Conservation (phyloP, 208 protist species). For the Vickermania spadyakhi region DNA sequence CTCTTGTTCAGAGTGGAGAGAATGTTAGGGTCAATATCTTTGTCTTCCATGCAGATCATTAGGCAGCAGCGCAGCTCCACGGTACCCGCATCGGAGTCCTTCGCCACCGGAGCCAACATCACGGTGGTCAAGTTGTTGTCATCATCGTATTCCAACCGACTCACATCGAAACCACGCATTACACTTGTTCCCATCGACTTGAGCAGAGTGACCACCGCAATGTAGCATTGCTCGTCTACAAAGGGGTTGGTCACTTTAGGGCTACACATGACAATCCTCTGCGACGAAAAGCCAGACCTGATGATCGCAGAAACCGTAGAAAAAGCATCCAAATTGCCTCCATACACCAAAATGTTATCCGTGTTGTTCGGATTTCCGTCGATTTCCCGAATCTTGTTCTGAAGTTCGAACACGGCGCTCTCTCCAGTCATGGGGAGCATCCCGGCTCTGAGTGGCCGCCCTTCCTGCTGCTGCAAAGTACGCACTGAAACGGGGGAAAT, state of each 20-base stretch:
- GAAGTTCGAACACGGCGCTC: conserved; percentile 38
- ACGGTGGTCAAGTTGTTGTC: conserved; percentile 62
- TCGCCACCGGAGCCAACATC: conserved; percentile 42
- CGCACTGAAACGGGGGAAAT: conserved; percentile 51
- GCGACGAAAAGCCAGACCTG: conserved; percentile 55
- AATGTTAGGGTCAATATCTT: conserved; percentile 86
- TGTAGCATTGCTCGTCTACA: conserved; percentile 33
- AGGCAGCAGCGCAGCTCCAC: conserved; percentile 79
- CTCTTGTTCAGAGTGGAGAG: conserved; percentile 84
- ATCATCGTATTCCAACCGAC: conserved; percentile 81
- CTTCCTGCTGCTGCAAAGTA: conserved; percentile 50
- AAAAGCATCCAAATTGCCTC: conserved; percentile 74
- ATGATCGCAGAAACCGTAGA: conserved; percentile 53
- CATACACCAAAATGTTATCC: conserved; percentile 82
- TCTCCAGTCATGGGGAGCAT: conserved; percentile 54
- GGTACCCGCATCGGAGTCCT: conserved; percentile 21
- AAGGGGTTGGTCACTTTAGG: conserved; percentile 30
- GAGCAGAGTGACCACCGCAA: conserved; percentile 47
- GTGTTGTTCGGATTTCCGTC: conserved; percentile 45
- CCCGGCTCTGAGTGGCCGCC: conserved; percentile 26
- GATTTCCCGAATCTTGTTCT: conserved; percentile 47
- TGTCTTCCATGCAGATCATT: conserved; percentile 80
- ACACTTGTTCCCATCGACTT: conserved; percentile 70
- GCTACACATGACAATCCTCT: conserved; percentile 69
- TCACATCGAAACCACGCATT: conserved; percentile 66